phyloP scores from a whole-genome alignment of 2,329 filamentous ascomycete species.

The Xylaria sp. region DNA sequence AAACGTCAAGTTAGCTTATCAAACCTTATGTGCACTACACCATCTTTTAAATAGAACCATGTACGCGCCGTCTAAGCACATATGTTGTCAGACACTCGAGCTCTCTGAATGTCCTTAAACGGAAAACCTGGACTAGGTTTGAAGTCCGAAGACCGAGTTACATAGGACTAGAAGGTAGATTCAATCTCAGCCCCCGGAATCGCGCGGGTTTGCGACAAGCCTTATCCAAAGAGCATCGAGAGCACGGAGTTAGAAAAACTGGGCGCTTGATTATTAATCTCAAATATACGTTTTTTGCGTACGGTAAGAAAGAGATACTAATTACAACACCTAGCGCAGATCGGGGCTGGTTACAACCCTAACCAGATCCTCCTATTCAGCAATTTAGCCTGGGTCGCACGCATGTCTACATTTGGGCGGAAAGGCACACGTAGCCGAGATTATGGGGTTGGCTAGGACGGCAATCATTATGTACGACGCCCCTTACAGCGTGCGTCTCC shows the following conservation, averaged over 20 bases:
- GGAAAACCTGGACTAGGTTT: neutral
- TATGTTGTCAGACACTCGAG: neutral
- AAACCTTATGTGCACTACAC: neutral
- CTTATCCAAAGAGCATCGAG: neutral
- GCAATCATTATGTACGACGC: neutral
- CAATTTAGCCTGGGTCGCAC: constrained; percentile 9
- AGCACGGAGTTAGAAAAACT: neutral
- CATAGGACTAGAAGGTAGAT: too few species aligned
- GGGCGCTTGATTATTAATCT: constrained; percentile 15
- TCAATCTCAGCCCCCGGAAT: constrained; percentile 4
- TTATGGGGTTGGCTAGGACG: constrained; percentile 4
- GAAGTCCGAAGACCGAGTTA: constrained; percentile 16
- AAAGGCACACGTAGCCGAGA: neutral
- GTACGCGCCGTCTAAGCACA: neutral
- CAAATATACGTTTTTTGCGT: neutral
- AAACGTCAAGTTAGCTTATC: neutral
- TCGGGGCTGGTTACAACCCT: neutral
- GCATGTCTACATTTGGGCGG: neutral
- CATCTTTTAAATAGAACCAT: neutral
- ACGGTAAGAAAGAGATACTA: neutral
- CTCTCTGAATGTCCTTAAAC: neutral
- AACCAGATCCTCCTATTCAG: neutral
- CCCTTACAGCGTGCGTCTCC: neutral
- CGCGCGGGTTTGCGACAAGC: constrained; percentile 15
- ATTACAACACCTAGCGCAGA: neutral